Evolutionary conservation across 1,284 basidiomycete species (phyloP).

Genomic region (Mycosarcoma maydis): DNA sequence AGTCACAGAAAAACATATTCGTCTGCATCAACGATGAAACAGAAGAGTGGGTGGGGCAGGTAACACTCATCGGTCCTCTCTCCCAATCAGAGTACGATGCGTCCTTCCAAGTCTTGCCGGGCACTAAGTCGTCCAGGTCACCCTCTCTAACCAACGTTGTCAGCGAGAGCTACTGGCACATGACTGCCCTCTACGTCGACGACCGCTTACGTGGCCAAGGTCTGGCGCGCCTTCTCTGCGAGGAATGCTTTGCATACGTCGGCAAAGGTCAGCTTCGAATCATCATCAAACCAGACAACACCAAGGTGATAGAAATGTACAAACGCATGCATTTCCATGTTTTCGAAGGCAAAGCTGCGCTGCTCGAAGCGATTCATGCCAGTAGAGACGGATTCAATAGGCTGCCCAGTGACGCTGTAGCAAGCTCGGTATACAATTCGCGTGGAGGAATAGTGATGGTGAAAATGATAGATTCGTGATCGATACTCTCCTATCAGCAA

Average conservation of each 20-base stretch:
- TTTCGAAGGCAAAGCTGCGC: background rate
- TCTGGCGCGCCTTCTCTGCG: constrained; percentile 13
- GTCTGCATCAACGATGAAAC: too few relatives aligned
- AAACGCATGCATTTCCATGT: constrained; percentile 19
- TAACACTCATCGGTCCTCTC: constrained; percentile 14
- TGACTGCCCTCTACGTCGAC: constrained; percentile 28
- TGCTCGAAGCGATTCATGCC: constrained; percentile 17
- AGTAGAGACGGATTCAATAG: constrained; percentile 9
- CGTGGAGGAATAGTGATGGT: constrained; percentile 16
- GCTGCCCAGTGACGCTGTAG: background rate
- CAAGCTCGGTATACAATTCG: constrained; percentile 2
- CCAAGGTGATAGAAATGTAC: constrained; percentile 17
- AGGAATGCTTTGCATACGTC: constrained; percentile 11
- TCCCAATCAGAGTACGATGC: constrained; percentile 7
- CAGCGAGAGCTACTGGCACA: constrained; percentile 16
- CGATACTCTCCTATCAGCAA: background rate
- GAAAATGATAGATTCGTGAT: background rate
- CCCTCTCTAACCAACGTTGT: background rate
- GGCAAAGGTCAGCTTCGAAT: constrained; percentile 14
- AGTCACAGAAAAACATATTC: too few relatives aligned
- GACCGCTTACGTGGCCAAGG: constrained; percentile 13
- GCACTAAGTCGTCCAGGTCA: background rate
- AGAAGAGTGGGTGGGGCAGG: too few relatives aligned
- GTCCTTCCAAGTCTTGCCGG: constrained; percentile 7
- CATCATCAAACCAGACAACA: constrained; percentile 27